Evolutionary conservation across 768 basidiomycete genomes (phyloP).

Genomic region (Lactifluus subvellereus): DNA sequence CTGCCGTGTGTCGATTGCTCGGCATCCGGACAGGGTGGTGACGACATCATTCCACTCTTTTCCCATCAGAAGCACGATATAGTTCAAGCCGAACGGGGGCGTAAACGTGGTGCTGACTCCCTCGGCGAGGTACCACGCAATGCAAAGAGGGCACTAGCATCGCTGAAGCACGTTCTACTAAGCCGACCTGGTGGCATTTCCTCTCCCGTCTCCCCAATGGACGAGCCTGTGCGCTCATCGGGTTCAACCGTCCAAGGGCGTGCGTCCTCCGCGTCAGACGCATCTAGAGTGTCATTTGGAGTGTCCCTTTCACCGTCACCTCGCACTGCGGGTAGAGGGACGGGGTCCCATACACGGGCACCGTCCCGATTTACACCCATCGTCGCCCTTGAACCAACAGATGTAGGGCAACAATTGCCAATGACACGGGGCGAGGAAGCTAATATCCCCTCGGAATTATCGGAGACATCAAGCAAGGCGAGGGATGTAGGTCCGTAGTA

Average conservation of each 20-base stretch:
- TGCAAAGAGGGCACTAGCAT: constrained; percentile 58
- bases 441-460: constrained; percentile 34
- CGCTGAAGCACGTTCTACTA: constrained; percentile 60
- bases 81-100: constrained; percentile 14
- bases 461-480: constrained; percentile 48
- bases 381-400: constrained; percentile 35
- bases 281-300: not conserved
- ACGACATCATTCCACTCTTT: constrained; percentile 59
- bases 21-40: constrained; percentile 31
- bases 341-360: not conserved
- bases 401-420: constrained; percentile 63
- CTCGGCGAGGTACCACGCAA: constrained; percentile 33
- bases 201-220: not conserved
- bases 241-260: constrained; percentile 51
- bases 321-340: not conserved
- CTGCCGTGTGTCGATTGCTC: constrained; percentile 62
- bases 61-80: constrained; percentile 23
- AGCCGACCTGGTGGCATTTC: constrained; percentile 37
- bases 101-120: constrained; percentile 28
- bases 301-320: not conserved
- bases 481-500: constrained; percentile 36
- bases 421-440: constrained; percentile 76
- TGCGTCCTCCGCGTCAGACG: not conserved
- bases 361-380: constrained; percentile 34
- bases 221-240: not conserved